Evolutionary conservation across 2,329 filamentous ascomycete genomes (phyloP).

Genomic region (Alternaria hordeiaustralica): DNA sequence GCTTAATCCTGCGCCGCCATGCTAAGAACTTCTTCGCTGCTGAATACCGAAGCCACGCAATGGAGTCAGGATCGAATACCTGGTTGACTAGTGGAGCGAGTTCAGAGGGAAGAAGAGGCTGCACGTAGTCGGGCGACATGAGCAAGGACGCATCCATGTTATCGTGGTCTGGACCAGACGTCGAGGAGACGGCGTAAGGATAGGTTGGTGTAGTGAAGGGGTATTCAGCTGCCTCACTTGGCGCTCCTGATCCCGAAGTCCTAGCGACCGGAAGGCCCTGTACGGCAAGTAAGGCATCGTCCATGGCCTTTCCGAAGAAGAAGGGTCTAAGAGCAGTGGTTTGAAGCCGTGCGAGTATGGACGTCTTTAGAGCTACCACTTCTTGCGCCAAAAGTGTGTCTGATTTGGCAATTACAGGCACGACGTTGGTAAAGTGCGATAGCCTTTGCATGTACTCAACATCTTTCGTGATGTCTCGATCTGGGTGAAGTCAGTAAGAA

Average conservation of each 20-base stretch:
- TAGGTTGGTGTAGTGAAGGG: conserved; percentile 44
- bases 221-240: conserved; percentile 28
- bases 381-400: conserved; percentile 71
- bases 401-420: conserved; percentile 79
- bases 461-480: conserved; percentile 60
- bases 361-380: conserved; percentile 65
- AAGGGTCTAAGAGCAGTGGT: conserved; percentile 69
- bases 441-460: conserved; percentile 75
- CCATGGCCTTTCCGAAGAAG: conserved; percentile 62
- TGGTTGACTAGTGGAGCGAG: conserved; percentile 71
- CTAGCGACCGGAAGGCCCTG: conserved; percentile 36
- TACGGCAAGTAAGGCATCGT: conserved; percentile 45
- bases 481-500: conserved; percentile 36
- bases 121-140: conserved; percentile 90
- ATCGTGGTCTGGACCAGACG: conserved; percentile 73
- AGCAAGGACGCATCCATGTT: conserved; percentile 91
- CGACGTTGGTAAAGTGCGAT: conserved; percentile 77
- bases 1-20: conserved; percentile 63
- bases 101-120: conserved; percentile 79
- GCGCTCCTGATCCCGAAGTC: not conserved
- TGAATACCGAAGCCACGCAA: conserved; percentile 80
- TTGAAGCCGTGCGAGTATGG: conserved; percentile 63
- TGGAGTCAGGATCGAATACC: conserved; percentile 78
- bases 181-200: conserved; percentile 81
- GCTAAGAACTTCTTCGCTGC: conserved; percentile 81